Percentiles rank a stretch among this genome's conserved stretches.
phyloP scores from a whole-genome alignment of 2,329 filamentous ascomycete species.

The Ceratocystis diversiconidia region DNA sequence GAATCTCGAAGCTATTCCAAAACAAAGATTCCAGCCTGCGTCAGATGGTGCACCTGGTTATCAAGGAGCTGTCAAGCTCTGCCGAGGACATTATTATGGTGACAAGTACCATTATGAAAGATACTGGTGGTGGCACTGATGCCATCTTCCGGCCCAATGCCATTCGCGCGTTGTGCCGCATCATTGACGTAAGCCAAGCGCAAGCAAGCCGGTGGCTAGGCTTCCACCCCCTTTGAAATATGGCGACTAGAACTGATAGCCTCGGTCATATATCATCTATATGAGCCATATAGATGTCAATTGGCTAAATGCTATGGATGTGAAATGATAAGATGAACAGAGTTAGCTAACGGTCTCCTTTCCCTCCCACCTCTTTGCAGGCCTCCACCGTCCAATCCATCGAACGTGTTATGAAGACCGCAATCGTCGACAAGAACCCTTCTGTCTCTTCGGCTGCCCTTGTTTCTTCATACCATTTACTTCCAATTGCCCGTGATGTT shows the following conservation, averaged over 20 bases:
- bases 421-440: slow-evolving; percentile 97
- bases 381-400: slow-evolving; percentile 93
- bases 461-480: slow-evolving; percentile 92
- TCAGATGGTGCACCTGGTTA: slow-evolving; percentile 96
- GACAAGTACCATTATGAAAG: slow-evolving; percentile 99
- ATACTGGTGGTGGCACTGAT: slow-evolving; percentile 89
- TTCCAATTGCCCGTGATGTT: slow-evolving; percentile 89
- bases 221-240: too few relatives aligned
- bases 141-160: slow-evolving; percentile 90
- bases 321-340: too few relatives aligned
- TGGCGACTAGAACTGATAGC: not conserved
- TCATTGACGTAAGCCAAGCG: slow-evolving; percentile 63
- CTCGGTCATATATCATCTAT: too few relatives aligned
- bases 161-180: slow-evolving; percentile 85
- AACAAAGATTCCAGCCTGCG: slow-evolving; percentile 97
- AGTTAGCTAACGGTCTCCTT: too few relatives aligned
- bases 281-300: too few relatives aligned
- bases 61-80: slow-evolving; percentile 91
- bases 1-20: slow-evolving; percentile 97
- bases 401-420: slow-evolving; percentile 96
- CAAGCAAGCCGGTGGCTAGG: not conserved
- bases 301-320: too few relatives aligned
- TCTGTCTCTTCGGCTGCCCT: slow-evolving; percentile 92
- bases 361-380: slow-evolving; percentile 30
- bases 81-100: slow-evolving; percentile 99